These are phyloP conservation scores for Russula foetens DNA, from an alignment of 768 basidiomycete species.

Conservation along the genomic window DNA sequence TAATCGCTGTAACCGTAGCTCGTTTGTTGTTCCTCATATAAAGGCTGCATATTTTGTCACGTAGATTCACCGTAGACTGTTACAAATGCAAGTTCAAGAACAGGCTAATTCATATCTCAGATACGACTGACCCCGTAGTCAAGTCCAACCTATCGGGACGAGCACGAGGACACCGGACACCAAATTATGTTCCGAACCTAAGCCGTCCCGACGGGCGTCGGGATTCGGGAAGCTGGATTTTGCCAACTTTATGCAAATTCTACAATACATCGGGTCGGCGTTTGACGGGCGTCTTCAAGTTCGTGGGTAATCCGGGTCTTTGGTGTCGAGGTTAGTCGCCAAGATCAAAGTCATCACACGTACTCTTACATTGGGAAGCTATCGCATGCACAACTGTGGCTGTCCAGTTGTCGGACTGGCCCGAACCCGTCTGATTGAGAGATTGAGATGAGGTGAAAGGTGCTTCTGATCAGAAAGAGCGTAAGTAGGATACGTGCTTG, in stretches of 20 bases:
- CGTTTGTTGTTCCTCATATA: constrained; percentile 13
- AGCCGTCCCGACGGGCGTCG: not conserved
- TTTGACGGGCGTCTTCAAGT: not conserved
- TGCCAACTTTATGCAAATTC: not conserved
- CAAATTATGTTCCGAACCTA: not conserved
- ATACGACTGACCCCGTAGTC: constrained; percentile 3
- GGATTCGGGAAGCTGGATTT: not conserved
- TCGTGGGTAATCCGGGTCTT: not conserved
- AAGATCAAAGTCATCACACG: not conserved
- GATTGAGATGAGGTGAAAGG: not conserved
- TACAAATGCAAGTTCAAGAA: constrained; percentile 2
- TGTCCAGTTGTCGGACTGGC: constrained; percentile 24
- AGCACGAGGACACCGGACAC: too few species aligned
- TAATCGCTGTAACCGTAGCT: constrained; percentile 15
- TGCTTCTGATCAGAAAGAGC: not conserved
- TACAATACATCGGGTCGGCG: not conserved
- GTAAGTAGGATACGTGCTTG: not conserved
- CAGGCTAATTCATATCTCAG: not conserved
- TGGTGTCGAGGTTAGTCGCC: not conserved
- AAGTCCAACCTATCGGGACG: too few species aligned
- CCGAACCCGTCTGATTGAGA: constrained; percentile 30
- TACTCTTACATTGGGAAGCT: not conserved
- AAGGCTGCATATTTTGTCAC: constrained; percentile 6
- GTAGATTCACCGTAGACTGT: constrained; percentile 6
- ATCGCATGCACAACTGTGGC: constrained; percentile 30